phyloP scores from a whole-genome alignment of 306 rosid genomes.

The Alnus rubra region DNA sequence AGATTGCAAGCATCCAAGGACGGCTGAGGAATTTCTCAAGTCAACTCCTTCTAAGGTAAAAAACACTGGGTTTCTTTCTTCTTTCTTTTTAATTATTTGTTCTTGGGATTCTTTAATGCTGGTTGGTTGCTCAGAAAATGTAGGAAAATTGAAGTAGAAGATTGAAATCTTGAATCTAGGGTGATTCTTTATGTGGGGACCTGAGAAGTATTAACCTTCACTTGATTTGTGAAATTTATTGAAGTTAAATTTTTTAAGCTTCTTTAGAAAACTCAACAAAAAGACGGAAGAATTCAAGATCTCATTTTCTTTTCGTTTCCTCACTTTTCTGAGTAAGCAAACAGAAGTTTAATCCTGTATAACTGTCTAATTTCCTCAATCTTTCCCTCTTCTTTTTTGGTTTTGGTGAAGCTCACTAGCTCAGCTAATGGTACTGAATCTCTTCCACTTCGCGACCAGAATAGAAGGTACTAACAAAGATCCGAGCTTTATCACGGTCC shows the following conservation, averaged over 20 bases:
- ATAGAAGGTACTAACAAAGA: slow-evolving; percentile 57
- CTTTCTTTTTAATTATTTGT: background rate
- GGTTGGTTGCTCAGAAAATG: slow-evolving; percentile 23
- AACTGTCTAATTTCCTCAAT: background rate
- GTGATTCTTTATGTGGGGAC: background rate
- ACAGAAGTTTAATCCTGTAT: background rate
- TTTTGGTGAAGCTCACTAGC: slow-evolving; percentile 50
- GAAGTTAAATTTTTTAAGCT: background rate
- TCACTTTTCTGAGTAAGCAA: background rate
- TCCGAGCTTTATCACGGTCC: background rate
- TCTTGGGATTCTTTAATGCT: slow-evolving; percentile 4
- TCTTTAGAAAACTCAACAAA: background rate
- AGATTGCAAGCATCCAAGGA: slow-evolving; percentile 93
- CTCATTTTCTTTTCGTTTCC: background rate
- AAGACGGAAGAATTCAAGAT: background rate
- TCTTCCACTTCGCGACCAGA: slow-evolving; percentile 52
- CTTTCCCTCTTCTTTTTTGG: background rate
- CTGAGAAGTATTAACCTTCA: slow-evolving; percentile 5
- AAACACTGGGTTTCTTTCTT: slow-evolving; percentile 7
- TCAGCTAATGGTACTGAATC: slow-evolving; percentile 47
- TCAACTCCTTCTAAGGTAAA: slow-evolving; percentile 79
- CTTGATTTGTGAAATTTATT: slow-evolving; percentile 2
- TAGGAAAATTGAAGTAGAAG: slow-evolving; percentile 1
- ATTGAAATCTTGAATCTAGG: slow-evolving; percentile 26
- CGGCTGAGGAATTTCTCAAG: slow-evolving; percentile 74